Evolutionary conservation across 139 green algal genomes (phyloP).

Genomic region (Diplosphaera chodatii): DNA sequence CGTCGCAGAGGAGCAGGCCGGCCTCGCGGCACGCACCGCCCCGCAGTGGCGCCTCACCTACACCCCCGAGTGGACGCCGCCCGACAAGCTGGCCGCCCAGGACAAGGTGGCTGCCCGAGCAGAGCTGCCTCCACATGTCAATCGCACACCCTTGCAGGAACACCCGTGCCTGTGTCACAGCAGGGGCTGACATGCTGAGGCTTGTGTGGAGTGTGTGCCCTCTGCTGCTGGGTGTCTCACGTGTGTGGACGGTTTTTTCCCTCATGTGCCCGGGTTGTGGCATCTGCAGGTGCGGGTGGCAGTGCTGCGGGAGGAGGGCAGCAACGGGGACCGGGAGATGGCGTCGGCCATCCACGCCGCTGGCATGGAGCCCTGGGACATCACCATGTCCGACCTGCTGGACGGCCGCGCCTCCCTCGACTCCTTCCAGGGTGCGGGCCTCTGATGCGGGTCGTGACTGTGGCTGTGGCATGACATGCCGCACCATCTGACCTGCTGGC

Average conservation of each 20-base stretch:
- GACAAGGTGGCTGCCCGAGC: slow-evolving; percentile 58
- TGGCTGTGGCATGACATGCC: too few relatives aligned
- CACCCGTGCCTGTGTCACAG: too few relatives aligned
- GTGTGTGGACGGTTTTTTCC: too few relatives aligned
- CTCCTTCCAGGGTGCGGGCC: slow-evolving; percentile 57
- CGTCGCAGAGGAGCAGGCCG: slow-evolving; percentile 72
- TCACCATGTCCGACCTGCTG: slow-evolving; percentile 95
- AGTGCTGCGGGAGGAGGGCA: slow-evolving; percentile 93
- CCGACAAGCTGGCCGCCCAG: slow-evolving; percentile 43
- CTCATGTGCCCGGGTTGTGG: too few relatives aligned
- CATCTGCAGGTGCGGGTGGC: slow-evolving; percentile 69
- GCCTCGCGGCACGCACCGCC: slow-evolving; percentile 37
- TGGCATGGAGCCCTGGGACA: slow-evolving; percentile 94
- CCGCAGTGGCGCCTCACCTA: slow-evolving; percentile 82
- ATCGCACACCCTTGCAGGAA: too few relatives aligned
- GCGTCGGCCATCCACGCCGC: slow-evolving; percentile 72
- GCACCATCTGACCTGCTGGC: too few relatives aligned
- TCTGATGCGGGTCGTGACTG: too few relatives aligned
- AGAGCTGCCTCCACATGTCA: too few relatives aligned
- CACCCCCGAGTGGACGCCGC: slow-evolving; percentile 64
- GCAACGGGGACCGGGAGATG: slow-evolving; percentile 98
- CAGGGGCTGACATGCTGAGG: too few relatives aligned
- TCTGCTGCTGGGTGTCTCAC: too few relatives aligned
- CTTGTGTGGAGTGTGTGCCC: too few relatives aligned
- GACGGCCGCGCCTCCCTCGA: slow-evolving; percentile 63